Evolutionary conservation across 345 rosid genomes (phyloP), one percentile per base, ranked within the genome.

Genomic region (Euphorbia lathyris): DNA sequence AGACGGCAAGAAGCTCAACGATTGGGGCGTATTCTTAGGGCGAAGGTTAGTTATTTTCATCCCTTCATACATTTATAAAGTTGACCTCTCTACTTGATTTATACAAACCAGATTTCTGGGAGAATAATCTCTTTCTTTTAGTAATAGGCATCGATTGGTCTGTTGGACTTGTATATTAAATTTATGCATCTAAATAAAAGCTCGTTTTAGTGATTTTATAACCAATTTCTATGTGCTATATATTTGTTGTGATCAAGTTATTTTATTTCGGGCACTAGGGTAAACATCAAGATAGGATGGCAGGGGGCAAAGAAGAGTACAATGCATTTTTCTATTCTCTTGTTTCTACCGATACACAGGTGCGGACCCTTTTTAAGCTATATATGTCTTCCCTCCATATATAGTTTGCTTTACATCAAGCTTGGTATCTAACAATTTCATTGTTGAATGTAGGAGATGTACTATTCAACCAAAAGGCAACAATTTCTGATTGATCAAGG

Each of bases 1-100:
- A 92, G 99, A 71, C 92, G 96, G 78, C 99, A 95, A 82, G 99
- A 92, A 83, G 98, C 98, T 63, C 99, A 95, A 57, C 87, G 99
- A 25, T 76, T 95, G 78, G 97, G 98, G 67, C 98, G 97, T 92
- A 92, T 95, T 82, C 98, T 95, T 79, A 89, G 99, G 85, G 98
- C 99, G 11, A 95, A 95, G 90, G 97, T 91, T 34, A 53, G 84
- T 76, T 55, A 29, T n/a, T n/a, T n/a, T n/a, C n/a, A n/a, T n/a
- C n/a, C 9, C 36, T 58, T 38, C 30, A 8, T 67, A 2, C 56
- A 50, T 22, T 23, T 25, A 34, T 43, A 16, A 40, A 17, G 12
- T 52, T 53, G 53, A 7, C 29, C 51, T 29, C 29, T 11, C 26
- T 10, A 47, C 27, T 61, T 38, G 32, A 42, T 40, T 38, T 56